Evolutionary conservation across 345 rosid genomes (phyloP).

Genomic region (Euphorbia peplus): DNA sequence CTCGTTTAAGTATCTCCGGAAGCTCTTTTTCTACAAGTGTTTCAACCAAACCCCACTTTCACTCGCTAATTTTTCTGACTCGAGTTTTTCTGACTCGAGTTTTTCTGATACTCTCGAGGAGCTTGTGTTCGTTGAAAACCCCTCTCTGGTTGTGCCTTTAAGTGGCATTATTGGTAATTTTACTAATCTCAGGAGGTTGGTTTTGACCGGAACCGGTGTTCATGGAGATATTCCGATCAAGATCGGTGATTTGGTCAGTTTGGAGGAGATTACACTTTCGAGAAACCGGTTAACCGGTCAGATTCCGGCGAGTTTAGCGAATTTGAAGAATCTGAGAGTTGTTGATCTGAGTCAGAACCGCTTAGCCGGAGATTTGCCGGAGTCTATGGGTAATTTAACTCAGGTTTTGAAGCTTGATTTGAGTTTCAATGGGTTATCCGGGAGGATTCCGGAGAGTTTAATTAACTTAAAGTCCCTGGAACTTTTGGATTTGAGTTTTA

Average conservation of each 20-base stretch:
- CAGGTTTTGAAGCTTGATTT: slow-evolving; percentile 62
- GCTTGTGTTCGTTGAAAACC: slow-evolving; percentile 57
- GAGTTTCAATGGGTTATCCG: slow-evolving; percentile 43
- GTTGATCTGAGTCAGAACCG: slow-evolving; percentile 51
- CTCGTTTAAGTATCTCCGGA: slow-evolving; percentile 52
- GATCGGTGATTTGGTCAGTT: slow-evolving; percentile 34
- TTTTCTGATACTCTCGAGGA: slow-evolving; percentile 51
- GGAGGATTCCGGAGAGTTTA: slow-evolving; percentile 44
- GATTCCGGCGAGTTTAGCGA: slow-evolving; percentile 23
- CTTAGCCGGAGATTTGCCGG: slow-evolving; percentile 44
- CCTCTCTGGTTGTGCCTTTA: slow-evolving; percentile 43
- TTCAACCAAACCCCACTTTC: slow-evolving; percentile 38
- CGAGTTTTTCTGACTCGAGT: too few species aligned
- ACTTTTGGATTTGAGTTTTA: slow-evolving; percentile 58
- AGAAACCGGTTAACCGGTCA: slow-evolving; percentile 54
- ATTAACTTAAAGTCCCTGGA: slow-evolving; percentile 40
- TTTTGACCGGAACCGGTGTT: slow-evolving; percentile 55
- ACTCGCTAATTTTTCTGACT: slow-evolving; percentile 36
- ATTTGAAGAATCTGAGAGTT: slow-evolving; percentile 43
- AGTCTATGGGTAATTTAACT: slow-evolving; percentile 37
- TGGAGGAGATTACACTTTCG: slow-evolving; percentile 55
- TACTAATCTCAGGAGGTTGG: slow-evolving; percentile 41
- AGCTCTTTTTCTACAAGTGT: slow-evolving; percentile 63
- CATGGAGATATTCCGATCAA: slow-evolving; percentile 43
- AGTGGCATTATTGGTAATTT: slow-evolving; percentile 35